Percentiles rank a stretch among this genome's conserved stretches.
phyloP scores from a whole-genome alignment of 805 yeast species.

The Candida vaughaniae region DNA sequence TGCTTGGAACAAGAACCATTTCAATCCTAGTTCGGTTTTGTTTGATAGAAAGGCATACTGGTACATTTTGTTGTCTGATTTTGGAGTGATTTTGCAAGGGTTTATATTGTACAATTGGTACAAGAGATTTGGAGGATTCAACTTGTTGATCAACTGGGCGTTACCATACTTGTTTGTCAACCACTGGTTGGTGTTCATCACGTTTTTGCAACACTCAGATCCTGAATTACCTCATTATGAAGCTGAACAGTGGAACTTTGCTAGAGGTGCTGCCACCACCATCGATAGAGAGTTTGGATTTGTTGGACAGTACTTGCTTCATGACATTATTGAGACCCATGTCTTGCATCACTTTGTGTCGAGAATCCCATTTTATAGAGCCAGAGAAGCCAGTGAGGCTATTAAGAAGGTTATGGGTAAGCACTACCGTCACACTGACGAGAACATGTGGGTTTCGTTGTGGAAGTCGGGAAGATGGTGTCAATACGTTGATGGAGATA shows the following conservation, averaged over 20 bases:
- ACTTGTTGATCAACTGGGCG: constrained; percentile 66
- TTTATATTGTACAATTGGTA: constrained; percentile 59
- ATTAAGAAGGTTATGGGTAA: constrained; percentile 83
- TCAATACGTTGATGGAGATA: constrained; percentile 72
- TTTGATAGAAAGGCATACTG: constrained; percentile 72
- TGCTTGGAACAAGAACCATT: constrained; percentile 59
- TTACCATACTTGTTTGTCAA: constrained; percentile 77
- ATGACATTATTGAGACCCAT: constrained; percentile 88
- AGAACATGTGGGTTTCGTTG: constrained; percentile 69
- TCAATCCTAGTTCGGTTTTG: constrained; percentile 69
- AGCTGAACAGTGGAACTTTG: constrained; percentile 74
- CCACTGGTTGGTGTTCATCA: constrained; percentile 89
- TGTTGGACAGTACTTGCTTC: constrained; percentile 75
- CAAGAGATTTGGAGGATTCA: constrained; percentile 60
- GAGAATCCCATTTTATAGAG: constrained; percentile 85
- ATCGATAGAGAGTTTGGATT: constrained; percentile 83
- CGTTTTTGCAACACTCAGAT: constrained; percentile 82
- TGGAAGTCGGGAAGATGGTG: constrained; percentile 66
- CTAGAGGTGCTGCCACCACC: constrained; percentile 89
- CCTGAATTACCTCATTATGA: constrained; percentile 79
- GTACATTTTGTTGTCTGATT: constrained; percentile 68
- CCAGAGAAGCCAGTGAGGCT: constrained; percentile 75
- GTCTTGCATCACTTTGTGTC: constrained; percentile 83
- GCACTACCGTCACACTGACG: constrained; percentile 64
- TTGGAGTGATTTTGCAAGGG: constrained; percentile 61